Percentiles rank a stretch among this genome's conserved stretches.
Conservation (phyloP, 371 early-diverging fungal genomes). For the Synchytrium microbalum region DNA sequence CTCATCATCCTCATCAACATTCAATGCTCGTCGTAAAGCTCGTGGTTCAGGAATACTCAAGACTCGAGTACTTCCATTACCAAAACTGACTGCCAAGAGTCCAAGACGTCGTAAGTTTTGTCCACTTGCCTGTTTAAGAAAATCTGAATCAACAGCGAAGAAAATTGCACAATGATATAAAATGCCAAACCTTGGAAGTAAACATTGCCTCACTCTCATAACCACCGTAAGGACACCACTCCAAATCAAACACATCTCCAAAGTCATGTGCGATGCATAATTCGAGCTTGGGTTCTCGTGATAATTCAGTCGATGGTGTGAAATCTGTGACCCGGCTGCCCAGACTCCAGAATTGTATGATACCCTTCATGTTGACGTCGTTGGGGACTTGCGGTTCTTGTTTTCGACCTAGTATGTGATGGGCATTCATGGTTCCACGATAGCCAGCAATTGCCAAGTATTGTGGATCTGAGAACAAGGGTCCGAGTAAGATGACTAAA, state of each 20-base stretch:
- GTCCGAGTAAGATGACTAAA: not conserved
- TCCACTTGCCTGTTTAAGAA: not conserved
- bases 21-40: constrained; percentile 17
- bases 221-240: constrained; percentile 51
- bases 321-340: constrained; percentile 6
- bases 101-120: constrained; percentile 36
- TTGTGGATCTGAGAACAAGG: constrained; percentile 20
- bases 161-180: not conserved
- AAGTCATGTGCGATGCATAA: constrained; percentile 50
- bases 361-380: constrained; percentile 16
- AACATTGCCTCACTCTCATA: constrained; percentile 27
- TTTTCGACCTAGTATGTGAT: constrained; percentile 30
- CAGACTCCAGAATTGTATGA: constrained; percentile 51
- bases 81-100: constrained; percentile 45
- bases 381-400: constrained; percentile 27
- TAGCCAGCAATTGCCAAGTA: constrained; percentile 60
- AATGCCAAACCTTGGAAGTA: not conserved
- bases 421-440: constrained; percentile 36
- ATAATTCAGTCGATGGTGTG: not conserved
- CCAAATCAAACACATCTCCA: constrained; percentile 44
- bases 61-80: constrained; percentile 46
- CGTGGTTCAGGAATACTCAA: constrained; percentile 51
- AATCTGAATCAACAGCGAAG: not conserved
- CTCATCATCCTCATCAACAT: not conserved
- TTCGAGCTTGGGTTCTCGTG: constrained; percentile 33